phyloP scores from a whole-genome alignment of 108 stramenopile species.

The Skeletonema marinoi region DNA sequence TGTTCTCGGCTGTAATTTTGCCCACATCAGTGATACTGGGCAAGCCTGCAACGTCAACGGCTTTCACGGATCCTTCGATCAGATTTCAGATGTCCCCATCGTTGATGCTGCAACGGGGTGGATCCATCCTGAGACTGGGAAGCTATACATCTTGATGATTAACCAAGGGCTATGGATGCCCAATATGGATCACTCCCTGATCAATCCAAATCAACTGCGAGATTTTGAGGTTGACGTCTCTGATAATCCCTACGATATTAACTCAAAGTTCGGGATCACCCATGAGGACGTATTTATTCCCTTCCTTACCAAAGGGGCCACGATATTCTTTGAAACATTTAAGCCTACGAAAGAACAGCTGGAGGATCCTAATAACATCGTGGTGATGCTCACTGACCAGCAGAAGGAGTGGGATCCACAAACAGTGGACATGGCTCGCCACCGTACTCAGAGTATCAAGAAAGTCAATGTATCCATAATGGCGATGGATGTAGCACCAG shows the following conservation, averaged over 20 bases:
- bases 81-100: neutral
- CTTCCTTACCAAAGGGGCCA: neutral
- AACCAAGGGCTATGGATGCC: conserved; percentile 17
- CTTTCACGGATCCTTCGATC: neutral
- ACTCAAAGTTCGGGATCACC: neutral
- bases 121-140: neutral
- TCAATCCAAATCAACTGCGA: conserved; percentile 30
- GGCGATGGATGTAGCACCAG: no score
- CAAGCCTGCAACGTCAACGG: neutral
- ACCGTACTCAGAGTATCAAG: no score
- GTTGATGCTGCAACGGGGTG: neutral
- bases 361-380: neutral
- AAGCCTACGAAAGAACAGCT: neutral
- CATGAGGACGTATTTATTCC: neutral
- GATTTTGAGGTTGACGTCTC: neutral
- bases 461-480: no score
- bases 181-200: conserved; percentile 14
- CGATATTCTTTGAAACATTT: conserved; percentile 5
- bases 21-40: neutral
- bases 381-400: neutral
- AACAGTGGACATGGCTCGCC: no score
- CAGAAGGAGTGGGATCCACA: neutral
- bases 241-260: conserved; percentile 10
- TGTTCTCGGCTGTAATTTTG: neutral
- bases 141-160: conserved; percentile 7